Conservation (phyloP, 2,329 filamentous ascomycete species). For the Trichoderma citrinoviride region DNA sequence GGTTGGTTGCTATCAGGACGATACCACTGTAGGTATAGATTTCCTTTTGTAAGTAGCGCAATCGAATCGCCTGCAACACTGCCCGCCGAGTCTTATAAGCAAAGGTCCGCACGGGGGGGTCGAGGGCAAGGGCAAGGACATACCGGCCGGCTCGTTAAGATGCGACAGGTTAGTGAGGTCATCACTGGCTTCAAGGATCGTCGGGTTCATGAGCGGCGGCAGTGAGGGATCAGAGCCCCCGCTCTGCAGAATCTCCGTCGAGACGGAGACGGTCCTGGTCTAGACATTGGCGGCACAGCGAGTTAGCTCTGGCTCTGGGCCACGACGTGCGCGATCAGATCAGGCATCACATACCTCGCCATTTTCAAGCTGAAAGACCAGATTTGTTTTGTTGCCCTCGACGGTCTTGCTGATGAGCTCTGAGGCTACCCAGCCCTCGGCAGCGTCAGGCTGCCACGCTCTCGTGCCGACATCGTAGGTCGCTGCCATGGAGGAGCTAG, state of each 20-base stretch:
- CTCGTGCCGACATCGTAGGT: constrained; percentile 94
- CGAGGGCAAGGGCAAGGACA: constrained; percentile 14
- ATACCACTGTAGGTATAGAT: constrained; percentile 99
- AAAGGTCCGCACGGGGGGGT: constrained; percentile 18
- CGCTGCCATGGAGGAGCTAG: constrained; percentile 67
- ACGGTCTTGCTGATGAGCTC: constrained; percentile 84
- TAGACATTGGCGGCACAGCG: constrained; percentile 38
- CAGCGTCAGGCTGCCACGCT: constrained; percentile 96
- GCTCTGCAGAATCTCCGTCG: constrained; percentile 70
- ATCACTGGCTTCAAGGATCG: constrained; percentile 97
- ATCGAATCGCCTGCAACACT: constrained; percentile 96
- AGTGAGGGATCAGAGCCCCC: constrained; percentile 69
- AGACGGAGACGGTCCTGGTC: constrained; percentile 78
- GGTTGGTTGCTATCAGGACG: constrained; percentile 96
- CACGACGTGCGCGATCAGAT: neutral
- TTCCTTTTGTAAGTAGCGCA: constrained; percentile 96
- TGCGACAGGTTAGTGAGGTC: constrained; percentile 96
- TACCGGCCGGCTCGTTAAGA: constrained; percentile 96
- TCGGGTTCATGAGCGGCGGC: constrained; percentile 94
- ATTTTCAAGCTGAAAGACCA: constrained; percentile 87
- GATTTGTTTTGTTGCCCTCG: constrained; percentile 79
- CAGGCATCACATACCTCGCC: constrained; percentile 68
- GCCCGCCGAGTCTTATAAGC: constrained; percentile 30
- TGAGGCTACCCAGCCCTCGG: constrained; percentile 96
- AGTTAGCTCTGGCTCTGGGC: constrained; percentile 17